Evolutionary conservation across 441 rosid genomes (phyloP).

Genomic region (Aleurites moluccanus): DNA sequence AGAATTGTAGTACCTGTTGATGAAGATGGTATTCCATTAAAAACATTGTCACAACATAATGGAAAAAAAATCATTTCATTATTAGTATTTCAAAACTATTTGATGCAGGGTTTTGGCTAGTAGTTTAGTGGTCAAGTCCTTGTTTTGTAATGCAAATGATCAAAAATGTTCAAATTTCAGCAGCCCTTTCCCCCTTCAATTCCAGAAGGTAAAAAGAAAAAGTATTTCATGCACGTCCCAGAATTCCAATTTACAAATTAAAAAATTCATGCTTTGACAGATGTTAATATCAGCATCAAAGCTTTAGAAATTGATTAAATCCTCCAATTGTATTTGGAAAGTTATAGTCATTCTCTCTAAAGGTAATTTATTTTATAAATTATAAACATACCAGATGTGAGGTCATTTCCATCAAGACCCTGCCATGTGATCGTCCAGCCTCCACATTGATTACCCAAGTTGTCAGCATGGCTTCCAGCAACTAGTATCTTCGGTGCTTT

Average conservation of each 20-base stretch:
- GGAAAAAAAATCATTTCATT: not conserved
- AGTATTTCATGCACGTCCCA: not conserved
- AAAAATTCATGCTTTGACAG: not conserved
- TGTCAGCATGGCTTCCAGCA: constrained; percentile 68
- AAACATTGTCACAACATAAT: not conserved
- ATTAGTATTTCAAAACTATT: not conserved
- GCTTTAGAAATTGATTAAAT: not conserved
- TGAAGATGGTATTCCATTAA: not conserved
- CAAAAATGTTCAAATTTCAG: not conserved
- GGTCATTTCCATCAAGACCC: constrained; percentile 56
- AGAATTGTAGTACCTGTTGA: constrained; percentile 68
- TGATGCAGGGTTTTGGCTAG: not conserved
- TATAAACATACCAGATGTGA: constrained; percentile 49
- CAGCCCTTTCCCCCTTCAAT: not conserved
- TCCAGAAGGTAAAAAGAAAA: not conserved
- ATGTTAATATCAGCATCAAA: not conserved
- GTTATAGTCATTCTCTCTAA: not conserved
- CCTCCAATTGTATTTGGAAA: not conserved
- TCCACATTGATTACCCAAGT: constrained; percentile 74
- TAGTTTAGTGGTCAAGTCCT: not conserved
- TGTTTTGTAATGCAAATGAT: not conserved
- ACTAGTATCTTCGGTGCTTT: constrained; percentile 56
- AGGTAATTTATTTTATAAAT: not conserved
- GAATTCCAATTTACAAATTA: not conserved
- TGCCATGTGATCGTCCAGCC: constrained; percentile 86